These are phyloP conservation scores for Stromatinia cepivora DNA, from an alignment of 2,329 filamentous ascomycete species.

Conservation along the genomic window DNA sequence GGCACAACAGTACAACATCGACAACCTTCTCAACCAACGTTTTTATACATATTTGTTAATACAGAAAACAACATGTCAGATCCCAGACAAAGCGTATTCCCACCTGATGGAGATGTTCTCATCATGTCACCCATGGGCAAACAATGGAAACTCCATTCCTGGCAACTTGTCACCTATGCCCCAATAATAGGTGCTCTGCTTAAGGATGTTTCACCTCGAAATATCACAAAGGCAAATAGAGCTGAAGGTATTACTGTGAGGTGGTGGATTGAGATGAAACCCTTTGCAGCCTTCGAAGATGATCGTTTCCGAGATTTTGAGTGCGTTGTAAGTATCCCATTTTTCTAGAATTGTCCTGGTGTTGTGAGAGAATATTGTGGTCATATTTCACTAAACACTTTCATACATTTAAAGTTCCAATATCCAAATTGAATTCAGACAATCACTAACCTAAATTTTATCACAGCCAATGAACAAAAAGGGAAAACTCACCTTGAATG, in stretches of 20 bases:
- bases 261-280: constrained; percentile 34
- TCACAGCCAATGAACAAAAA: constrained; percentile 20
- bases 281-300: constrained; percentile 21
- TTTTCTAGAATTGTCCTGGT: neutral
- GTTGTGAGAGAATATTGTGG: neutral
- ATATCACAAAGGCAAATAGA: constrained; percentile 27
- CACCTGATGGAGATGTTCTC: constrained; percentile 34
- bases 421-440: neutral
- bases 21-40: neutral
- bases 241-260: constrained; percentile 27
- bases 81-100: constrained; percentile 24
- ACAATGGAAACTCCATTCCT: constrained; percentile 35
- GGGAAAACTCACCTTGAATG: neutral
- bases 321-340: constrained; percentile 31
- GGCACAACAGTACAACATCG: neutral
- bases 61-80: neutral
- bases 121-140: constrained; percentile 34
- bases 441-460: neutral
- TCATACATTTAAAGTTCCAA: neutral
- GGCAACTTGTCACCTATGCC: constrained; percentile 30
- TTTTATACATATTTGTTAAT: neutral
- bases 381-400: neutral
- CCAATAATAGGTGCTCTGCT: constrained; percentile 26
- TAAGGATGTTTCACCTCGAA: constrained; percentile 2
- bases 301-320: constrained; percentile 32